Percentiles rank a stretch among this genome's conserved stretches.
phyloP scores from a whole-genome alignment of 495 filamentous ascomycete genomes.

The Aspergillus carlsbadensis region DNA sequence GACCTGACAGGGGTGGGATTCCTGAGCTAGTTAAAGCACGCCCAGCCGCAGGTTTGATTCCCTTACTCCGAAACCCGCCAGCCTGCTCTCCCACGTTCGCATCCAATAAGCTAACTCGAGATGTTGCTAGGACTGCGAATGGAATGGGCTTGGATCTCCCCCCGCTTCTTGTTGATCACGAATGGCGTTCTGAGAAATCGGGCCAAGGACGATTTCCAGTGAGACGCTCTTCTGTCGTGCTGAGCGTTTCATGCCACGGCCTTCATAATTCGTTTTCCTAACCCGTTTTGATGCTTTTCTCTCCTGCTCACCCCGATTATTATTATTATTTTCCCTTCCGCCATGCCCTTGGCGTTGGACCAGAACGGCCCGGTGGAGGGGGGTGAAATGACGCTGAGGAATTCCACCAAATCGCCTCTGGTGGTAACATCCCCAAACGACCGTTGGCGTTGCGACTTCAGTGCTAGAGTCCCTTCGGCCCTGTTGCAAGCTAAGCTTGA shows the following conservation, averaged over 20 bases:
- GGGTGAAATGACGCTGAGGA: slow-evolving; percentile 10
- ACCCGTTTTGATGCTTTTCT: slow-evolving; percentile 6
- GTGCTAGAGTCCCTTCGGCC: slow-evolving; percentile 1
- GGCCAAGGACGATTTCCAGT: slow-evolving; percentile 13
- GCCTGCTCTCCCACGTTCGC: slow-evolving; percentile 19
- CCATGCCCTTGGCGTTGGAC: slow-evolving; percentile 25
- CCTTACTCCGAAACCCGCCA: slow-evolving; percentile 24
- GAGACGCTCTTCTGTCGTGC: slow-evolving; percentile 16
- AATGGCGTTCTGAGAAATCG: slow-evolving; percentile 19
- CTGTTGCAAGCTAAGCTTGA: slow-evolving; percentile 28
- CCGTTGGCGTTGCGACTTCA: neutral
- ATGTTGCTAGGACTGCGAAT: slow-evolving; percentile 23
- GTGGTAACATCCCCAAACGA: neutral
- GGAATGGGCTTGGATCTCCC: slow-evolving; percentile 26
- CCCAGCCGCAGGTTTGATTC: slow-evolving; percentile 22
- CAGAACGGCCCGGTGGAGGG: slow-evolving; percentile 20
- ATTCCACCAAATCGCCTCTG: slow-evolving; percentile 5
- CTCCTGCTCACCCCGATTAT: neutral
- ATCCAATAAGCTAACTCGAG: slow-evolving; percentile 26
- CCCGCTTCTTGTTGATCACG: slow-evolving; percentile 24
- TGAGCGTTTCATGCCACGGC: slow-evolving; percentile 20
- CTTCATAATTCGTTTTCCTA: slow-evolving; percentile 3
- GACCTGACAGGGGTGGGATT: slow-evolving; percentile 25
- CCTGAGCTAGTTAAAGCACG: slow-evolving; percentile 23
- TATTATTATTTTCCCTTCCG: slow-evolving; percentile 16